Conservation (phyloP, 192 early-diverging fungal species). For the Coemansia sp. region DNA sequence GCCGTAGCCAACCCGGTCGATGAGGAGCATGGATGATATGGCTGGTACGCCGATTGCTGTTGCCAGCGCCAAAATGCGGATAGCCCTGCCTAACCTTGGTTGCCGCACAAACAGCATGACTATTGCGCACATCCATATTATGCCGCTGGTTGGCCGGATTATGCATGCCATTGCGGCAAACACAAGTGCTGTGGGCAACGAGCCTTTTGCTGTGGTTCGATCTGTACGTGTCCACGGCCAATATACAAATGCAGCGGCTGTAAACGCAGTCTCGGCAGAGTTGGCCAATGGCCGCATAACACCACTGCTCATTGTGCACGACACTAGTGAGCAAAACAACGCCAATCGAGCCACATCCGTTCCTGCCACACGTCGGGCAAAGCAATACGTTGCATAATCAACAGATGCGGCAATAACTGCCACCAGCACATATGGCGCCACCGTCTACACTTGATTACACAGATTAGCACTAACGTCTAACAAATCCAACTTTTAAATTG, state of each 20-base stretch:
- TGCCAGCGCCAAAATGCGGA: conserved; percentile 6
- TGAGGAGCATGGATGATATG: conserved; percentile 47
- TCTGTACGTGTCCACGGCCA: conserved; percentile 70
- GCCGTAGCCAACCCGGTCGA: conserved; percentile 75
- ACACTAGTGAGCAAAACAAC: conserved; percentile 45
- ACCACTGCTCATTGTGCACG: conserved; percentile 64
- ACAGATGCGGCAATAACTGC: conserved; percentile 67
- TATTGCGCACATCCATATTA: conserved; percentile 83
- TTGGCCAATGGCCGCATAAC: conserved; percentile 67
- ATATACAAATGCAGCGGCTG: conserved; percentile 74
- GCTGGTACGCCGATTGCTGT: conserved; percentile 38
- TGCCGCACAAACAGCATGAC: conserved; percentile 52
- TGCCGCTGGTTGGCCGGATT: conserved; percentile 83
- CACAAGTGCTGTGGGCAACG: conserved; percentile 53
- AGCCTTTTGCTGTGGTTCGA: background rate
- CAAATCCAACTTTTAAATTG: background rate
- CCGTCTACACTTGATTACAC: conserved; percentile 37
- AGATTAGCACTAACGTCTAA: too few species aligned
- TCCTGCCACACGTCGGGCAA: conserved; percentile 68
- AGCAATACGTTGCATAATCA: conserved; percentile 73
- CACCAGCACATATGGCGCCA: conserved; percentile 74
- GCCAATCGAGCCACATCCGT: conserved; percentile 61
- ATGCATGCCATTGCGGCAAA: conserved; percentile 83
- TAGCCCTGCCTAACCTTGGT: conserved; percentile 15
- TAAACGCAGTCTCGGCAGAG: conserved; percentile 72